phyloP scores from a whole-genome alignment of 305 asterid genomes.

The Solanum aculeatissimum region DNA sequence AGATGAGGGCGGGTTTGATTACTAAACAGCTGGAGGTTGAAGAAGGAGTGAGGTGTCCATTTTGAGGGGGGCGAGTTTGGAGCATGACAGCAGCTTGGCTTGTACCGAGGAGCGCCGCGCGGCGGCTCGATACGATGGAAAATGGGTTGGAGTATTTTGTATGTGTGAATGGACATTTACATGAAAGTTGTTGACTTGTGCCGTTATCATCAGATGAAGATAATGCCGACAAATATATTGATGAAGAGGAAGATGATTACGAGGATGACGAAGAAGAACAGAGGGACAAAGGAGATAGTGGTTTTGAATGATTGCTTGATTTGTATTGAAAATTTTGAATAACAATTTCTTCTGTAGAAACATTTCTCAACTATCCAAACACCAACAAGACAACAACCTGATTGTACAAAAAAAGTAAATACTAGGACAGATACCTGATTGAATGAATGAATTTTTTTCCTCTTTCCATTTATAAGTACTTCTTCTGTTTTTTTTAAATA shows the following conservation, averaged over 20 bases:
- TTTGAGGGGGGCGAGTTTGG: conserved; percentile 64
- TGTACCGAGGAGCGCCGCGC: conserved; percentile 45
- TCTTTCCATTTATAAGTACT: too few relatives aligned
- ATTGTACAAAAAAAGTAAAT: background rate
- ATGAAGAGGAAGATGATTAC: background rate
- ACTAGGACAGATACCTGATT: background rate
- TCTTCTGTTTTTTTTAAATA: too few relatives aligned
- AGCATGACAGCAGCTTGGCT: conserved; percentile 67
- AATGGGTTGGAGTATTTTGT: conserved; percentile 59
- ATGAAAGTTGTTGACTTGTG: conserved; percentile 63
- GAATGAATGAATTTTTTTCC: background rate
- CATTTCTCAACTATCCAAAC: background rate
- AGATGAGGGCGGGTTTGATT: conserved; percentile 52
- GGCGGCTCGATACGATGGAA: conserved; percentile 56
- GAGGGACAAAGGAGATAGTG: background rate
- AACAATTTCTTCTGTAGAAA: background rate
- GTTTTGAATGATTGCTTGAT: background rate
- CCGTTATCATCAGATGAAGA: conserved; percentile 35
- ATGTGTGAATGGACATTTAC: conserved; percentile 70
- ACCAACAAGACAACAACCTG: background rate
- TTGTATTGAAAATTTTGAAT: background rate
- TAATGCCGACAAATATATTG: background rate
- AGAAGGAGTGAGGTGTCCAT: conserved; percentile 45
- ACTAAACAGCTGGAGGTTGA: conserved; percentile 33
- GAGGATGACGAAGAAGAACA: background rate